phyloP scores from a whole-genome alignment of 2,329 filamentous ascomycete genomes.

The Ustulina deusta region DNA sequence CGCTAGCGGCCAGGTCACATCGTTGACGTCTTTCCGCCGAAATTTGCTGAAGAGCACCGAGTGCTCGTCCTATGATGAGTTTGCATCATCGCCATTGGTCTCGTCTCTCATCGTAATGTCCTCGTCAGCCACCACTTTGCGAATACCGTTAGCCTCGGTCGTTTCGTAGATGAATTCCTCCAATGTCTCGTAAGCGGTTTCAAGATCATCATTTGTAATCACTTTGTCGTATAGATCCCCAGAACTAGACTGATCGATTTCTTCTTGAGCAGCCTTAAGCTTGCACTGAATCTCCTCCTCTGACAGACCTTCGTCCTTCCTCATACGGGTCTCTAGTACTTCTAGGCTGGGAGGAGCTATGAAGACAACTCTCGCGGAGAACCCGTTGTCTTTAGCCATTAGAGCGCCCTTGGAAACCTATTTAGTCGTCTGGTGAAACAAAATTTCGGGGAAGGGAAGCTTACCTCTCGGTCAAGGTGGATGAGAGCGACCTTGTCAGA shows the following conservation, averaged over 20 bases:
- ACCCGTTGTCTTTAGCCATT: conserved; percentile 68
- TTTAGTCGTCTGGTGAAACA: conserved; percentile 9
- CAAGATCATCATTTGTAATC: conserved; percentile 64
- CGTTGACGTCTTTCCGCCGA: not conserved
- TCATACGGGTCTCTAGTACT: conserved; percentile 57
- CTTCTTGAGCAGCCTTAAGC: conserved; percentile 55
- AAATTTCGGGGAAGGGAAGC: conserved; percentile 37
- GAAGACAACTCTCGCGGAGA: conserved; percentile 67
- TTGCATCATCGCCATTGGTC: conserved; percentile 17
- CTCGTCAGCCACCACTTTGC: conserved; percentile 42
- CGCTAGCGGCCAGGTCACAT: too few species aligned
- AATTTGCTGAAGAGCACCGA: not conserved
- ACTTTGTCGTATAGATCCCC: conserved; percentile 63
- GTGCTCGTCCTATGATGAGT: conserved; percentile 23
- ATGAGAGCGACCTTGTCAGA: conserved; percentile 71
- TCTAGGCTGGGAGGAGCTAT: conserved; percentile 59
- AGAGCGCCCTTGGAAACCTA: conserved; percentile 60
- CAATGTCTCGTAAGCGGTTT: conserved; percentile 61
- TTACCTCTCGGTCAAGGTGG: conserved; percentile 65
- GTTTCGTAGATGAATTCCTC: conserved; percentile 62
- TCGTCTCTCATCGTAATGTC: conserved; percentile 33
- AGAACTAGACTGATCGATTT: conserved; percentile 59
- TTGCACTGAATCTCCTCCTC: conserved; percentile 61
- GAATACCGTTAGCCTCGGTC: conserved; percentile 40
- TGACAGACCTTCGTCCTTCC: conserved; percentile 56